A percentile compares a stretch with the other conserved stretches of the same genome.
Evolutionary conservation across 2,329 filamentous ascomycete species (phyloP).

Genomic region (Coniochaeta pulveracea): DNA sequence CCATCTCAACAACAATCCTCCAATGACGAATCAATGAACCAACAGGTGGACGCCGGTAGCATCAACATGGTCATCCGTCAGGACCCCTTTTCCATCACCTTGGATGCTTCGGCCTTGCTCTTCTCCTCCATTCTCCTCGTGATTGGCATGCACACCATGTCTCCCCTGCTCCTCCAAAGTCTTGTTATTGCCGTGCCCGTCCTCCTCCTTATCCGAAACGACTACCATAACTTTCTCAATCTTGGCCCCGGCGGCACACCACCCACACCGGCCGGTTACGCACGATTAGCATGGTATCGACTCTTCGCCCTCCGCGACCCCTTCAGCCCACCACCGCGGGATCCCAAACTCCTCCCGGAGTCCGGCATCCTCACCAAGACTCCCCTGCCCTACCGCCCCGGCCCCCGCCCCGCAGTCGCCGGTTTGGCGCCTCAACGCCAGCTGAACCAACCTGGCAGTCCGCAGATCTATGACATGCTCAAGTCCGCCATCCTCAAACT

Average conservation of each 20-base stretch:
- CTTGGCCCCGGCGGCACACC: conserved; percentile 76
- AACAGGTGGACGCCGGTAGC: no score
- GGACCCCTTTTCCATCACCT: conserved; percentile 39
- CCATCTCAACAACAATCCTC: no score
- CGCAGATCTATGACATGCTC: conserved; percentile 42
- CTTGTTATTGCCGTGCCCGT: conserved; percentile 38
- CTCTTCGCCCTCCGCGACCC: conserved; percentile 62
- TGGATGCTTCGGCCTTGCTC: conserved; percentile 38
- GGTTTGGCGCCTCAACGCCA: conserved; percentile 79
- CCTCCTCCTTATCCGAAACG: conserved; percentile 46
- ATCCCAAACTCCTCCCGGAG: conserved; percentile 37
- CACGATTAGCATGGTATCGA: conserved; percentile 61
- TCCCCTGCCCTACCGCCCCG: conserved; percentile 48
- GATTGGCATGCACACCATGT: conserved; percentile 38
- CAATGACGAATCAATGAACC: no score
- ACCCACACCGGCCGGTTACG: conserved; percentile 59
- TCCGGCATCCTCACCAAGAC: conserved; percentile 43
- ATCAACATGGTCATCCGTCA: conserved; percentile 34
- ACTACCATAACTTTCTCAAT: conserved; percentile 65
- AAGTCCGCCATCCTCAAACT: conserved; percentile 40
- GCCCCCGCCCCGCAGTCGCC: conserved; percentile 53
- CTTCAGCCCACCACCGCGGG: conserved; percentile 44
- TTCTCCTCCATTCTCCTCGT: conserved; percentile 32
- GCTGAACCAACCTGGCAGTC: conserved; percentile 51
- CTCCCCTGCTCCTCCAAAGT: conserved; percentile 33